Evolutionary conservation across 1,284 basidiomycete species (phyloP).

Genomic region (Rhodotorula sp.): DNA sequence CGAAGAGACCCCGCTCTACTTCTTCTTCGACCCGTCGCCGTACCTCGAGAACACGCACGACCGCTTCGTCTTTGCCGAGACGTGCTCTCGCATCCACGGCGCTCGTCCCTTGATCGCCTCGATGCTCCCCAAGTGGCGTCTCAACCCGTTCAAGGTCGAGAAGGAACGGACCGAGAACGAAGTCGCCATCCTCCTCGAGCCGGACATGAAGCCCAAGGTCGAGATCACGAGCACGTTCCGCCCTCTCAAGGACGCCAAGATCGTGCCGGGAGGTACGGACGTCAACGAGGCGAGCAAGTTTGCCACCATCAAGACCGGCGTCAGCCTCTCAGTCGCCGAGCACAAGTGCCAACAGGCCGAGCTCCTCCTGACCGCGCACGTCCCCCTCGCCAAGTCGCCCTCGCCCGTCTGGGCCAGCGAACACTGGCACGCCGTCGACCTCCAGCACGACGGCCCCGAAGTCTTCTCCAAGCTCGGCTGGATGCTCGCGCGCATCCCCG

Average conservation of each 20-base stretch:
- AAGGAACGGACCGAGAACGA: background rate
- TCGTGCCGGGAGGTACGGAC: conserved; percentile 9
- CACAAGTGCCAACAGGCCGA: conserved; percentile 70
- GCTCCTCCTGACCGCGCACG: conserved; percentile 74
- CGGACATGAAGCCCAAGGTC: conserved; percentile 54
- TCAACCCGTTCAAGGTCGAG: conserved; percentile 4
- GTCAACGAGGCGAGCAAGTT: conserved; percentile 23
- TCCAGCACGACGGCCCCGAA: conserved; percentile 71
- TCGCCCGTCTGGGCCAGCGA: conserved; percentile 67
- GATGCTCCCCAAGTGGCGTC: conserved; percentile 67
- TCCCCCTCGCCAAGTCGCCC: conserved; percentile 62
- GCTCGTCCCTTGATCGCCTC: conserved; percentile 67
- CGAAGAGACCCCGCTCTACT: conserved; percentile 62
- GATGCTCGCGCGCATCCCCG: conserved; percentile 78
- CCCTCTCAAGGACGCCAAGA: conserved; percentile 2
- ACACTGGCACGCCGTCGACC: conserved; percentile 76
- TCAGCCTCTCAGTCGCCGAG: conserved; percentile 59
- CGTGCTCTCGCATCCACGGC: conserved; percentile 71
- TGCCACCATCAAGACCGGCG: conserved; percentile 37
- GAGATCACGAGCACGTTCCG: conserved; percentile 66
- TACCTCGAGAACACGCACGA: conserved; percentile 71
- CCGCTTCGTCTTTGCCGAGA: conserved; percentile 77
- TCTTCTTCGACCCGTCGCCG: conserved; percentile 80
- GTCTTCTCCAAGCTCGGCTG: conserved; percentile 79
- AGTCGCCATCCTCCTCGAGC: conserved; percentile 50